phyloP scores from a whole-genome alignment of 768 basidiomycete genomes.

The Phaeotremella fagi region DNA sequence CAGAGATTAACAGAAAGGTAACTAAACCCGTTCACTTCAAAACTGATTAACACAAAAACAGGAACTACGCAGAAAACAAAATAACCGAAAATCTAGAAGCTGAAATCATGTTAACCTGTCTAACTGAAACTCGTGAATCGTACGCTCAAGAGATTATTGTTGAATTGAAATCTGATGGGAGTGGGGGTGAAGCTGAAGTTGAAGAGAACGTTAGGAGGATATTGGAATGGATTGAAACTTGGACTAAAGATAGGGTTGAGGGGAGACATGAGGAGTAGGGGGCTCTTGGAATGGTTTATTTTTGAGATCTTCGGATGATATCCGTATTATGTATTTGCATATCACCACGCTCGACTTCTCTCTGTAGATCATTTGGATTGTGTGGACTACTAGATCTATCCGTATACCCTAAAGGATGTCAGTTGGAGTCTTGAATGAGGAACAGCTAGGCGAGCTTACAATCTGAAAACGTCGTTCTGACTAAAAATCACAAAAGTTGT shows the following conservation, averaged over 20 bases:
- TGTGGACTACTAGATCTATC: neutral
- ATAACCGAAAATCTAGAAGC: constrained; percentile 98
- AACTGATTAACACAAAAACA: too few relatives aligned
- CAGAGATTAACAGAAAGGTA: constrained; percentile 84
- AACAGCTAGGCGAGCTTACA: constrained; percentile 28
- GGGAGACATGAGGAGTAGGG: constrained; percentile 18
- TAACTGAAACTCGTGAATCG: constrained; percentile 79
- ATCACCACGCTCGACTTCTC: too few relatives aligned
- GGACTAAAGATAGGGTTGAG: constrained; percentile 52
- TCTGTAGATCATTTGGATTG: neutral
- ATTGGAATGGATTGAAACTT: constrained; percentile 76
- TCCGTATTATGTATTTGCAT: too few relatives aligned
- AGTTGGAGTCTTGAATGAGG: constrained; percentile 8
- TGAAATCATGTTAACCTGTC: constrained; percentile 91
- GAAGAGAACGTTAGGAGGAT: constrained; percentile 83
- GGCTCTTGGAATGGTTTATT: neutral
- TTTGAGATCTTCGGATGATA: too few relatives aligned
- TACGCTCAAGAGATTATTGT: constrained; percentile 84
- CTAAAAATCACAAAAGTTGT: constrained; percentile 51
- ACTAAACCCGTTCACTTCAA: neutral
- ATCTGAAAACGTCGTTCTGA: constrained; percentile 83
- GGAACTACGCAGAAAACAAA: constrained; percentile 82
- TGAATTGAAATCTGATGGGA: constrained; percentile 61
- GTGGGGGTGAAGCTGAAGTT: constrained; percentile 62
- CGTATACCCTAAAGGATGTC: constrained; percentile 13